phyloP scores from a whole-genome alignment of 192 early-diverging fungal species.

The Podila clonocystis region DNA sequence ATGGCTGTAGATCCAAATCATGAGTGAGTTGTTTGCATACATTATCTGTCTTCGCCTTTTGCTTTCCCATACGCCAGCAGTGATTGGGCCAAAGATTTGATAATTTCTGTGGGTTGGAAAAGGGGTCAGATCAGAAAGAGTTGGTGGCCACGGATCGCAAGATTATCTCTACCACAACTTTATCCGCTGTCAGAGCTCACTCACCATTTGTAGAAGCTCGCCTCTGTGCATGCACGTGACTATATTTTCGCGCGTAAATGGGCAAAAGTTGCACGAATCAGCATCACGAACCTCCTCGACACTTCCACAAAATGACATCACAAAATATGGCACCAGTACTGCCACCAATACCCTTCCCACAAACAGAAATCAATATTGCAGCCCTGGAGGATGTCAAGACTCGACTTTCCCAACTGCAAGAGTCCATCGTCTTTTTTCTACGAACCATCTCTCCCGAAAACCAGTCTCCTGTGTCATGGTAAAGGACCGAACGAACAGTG shows the following conservation, averaged over 20 bases:
- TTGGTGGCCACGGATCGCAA: neutral
- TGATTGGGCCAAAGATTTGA: neutral
- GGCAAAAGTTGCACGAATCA: neutral
- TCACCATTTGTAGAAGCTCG: too few species aligned
- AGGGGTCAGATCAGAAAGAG: neutral
- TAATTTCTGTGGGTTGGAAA: neutral
- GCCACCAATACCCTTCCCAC: conserved; percentile 31
- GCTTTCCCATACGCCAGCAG: neutral
- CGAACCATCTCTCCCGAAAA: conserved; percentile 44
- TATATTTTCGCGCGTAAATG: neutral
- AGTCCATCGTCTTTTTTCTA: conserved; percentile 41
- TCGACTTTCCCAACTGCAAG: conserved; percentile 46
- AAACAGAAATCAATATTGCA: conserved; percentile 38
- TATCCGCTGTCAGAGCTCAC: too few species aligned
- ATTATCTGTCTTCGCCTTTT: neutral
- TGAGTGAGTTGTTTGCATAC: neutral
- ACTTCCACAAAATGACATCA: neutral
- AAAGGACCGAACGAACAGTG: neutral
- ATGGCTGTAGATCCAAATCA: neutral
- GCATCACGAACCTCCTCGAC: neutral
- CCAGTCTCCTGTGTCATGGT: conserved; percentile 37
- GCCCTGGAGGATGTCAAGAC: conserved; percentile 42
- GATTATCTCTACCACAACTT: too few species aligned
- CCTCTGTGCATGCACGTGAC: neutral
- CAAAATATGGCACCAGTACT: neutral